Conservation (phyloP, 73 alveolate genomes). For the Vitrella brassicaformis region DNA sequence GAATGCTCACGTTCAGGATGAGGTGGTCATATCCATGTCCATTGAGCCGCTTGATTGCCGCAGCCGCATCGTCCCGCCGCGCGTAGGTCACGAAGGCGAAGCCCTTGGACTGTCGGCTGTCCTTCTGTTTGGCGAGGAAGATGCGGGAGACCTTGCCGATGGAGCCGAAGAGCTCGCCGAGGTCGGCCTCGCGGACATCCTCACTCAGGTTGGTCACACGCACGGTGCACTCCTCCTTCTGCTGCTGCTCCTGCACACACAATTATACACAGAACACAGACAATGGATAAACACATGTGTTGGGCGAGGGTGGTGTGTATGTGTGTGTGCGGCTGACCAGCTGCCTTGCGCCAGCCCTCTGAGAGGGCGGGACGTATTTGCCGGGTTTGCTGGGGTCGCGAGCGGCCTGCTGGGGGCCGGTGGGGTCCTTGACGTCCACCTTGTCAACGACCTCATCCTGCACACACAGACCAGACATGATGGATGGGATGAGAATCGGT, state of each 20-base stretch:
- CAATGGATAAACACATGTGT: no score
- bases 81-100: slow-evolving; percentile 33
- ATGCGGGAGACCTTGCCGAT: slow-evolving; percentile 27
- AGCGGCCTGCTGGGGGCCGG: slow-evolving; percentile 2
- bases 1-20: slow-evolving; percentile 38
- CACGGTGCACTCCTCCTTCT: slow-evolving; percentile 25
- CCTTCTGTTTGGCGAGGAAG: slow-evolving; percentile 11
- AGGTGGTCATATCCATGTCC: slow-evolving; percentile 39
- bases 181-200: slow-evolving; percentile 30
- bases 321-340: neutral
- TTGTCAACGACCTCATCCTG: slow-evolving; percentile 20
- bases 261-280: no score
- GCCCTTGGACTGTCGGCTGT: slow-evolving; percentile 26
- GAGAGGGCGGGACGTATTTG: slow-evolving; percentile 31
- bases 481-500: slow-evolving; percentile 11
- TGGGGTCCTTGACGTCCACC: slow-evolving; percentile 9
- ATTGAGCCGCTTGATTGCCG: slow-evolving; percentile 26
- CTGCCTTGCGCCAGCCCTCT: slow-evolving; percentile 26
- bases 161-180: slow-evolving; percentile 27
- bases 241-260: slow-evolving; percentile 2
- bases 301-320: no score
- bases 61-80: slow-evolving; percentile 27
- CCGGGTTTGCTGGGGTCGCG: slow-evolving; percentile 21
- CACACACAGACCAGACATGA: slow-evolving; percentile 12
- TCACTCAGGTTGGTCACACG: slow-evolving; percentile 28